A percentile compares a stretch with the other conserved stretches of the same genome.
Evolutionary conservation across 148 eudicot genomes (phyloP).

Genomic region (Oxyria digyna): DNA sequence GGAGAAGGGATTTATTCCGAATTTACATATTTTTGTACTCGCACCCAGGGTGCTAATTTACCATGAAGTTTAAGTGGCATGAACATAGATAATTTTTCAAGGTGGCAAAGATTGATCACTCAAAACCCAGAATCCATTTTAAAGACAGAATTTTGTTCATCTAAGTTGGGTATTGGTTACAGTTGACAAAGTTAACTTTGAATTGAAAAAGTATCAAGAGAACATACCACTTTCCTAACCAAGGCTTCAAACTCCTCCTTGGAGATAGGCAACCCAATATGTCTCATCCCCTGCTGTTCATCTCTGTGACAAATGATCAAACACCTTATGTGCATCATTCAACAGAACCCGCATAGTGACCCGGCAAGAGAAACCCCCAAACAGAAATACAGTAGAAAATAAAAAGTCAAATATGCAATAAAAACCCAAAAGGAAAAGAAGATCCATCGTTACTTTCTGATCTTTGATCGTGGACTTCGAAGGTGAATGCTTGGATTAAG

Average conservation of each 20-base stretch:
- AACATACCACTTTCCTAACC: constrained; percentile 16
- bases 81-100: neutral
- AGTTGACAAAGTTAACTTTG: neutral
- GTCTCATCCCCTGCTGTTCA: neutral
- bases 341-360: neutral
- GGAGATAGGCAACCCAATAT: constrained; percentile 5
- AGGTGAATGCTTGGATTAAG: neutral
- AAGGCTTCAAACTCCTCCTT: constrained; percentile 14
- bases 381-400: neutral
- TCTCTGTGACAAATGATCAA: constrained; percentile 11
- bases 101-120: neutral
- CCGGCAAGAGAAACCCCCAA: neutral
- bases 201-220: neutral
- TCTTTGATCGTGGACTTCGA: neutral
- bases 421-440: neutral
- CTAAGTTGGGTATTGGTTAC: neutral
- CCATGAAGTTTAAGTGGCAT: too few relatives aligned
- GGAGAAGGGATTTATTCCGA: neutral
- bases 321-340: constrained; percentile 12
- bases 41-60: too few relatives aligned
- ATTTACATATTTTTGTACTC: too few relatives aligned
- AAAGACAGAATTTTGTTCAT: neutral
- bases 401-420: neutral
- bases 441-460: neutral
- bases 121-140: neutral